Evolutionary conservation across 352 stramenopile species (phyloP).

Genomic region (Aphanomyces cochlioides): DNA sequence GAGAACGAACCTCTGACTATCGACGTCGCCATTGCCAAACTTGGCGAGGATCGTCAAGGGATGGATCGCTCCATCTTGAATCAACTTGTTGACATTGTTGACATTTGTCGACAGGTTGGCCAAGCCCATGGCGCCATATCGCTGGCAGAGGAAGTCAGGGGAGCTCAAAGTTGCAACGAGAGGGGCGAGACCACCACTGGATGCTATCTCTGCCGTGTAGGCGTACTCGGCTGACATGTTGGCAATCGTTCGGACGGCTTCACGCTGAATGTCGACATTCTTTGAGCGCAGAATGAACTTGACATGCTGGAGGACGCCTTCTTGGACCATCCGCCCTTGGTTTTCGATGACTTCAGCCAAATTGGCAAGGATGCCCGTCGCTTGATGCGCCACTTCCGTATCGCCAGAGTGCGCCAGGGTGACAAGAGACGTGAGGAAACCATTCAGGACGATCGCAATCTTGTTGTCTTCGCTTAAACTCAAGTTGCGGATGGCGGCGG

Average conservation of each 20-base stretch:
- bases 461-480: constrained; percentile 92
- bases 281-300: constrained; percentile 93
- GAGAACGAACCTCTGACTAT: constrained; percentile 67
- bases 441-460: constrained; percentile 85
- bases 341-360: constrained; percentile 93
- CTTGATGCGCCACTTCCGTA: constrained; percentile 87
- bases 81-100: constrained; percentile 86
- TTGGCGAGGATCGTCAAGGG: constrained; percentile 83
- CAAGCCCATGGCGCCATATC: constrained; percentile 93
- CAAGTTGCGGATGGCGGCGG: constrained; percentile 88
- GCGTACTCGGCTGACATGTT: constrained; percentile 95
- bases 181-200: constrained; percentile 82
- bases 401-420: constrained; percentile 88
- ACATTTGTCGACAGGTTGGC: constrained; percentile 93
- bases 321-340: constrained; percentile 92
- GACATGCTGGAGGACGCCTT: constrained; percentile 93
- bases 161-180: constrained; percentile 87
- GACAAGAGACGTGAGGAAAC: constrained; percentile 77
- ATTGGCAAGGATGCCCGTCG: constrained; percentile 89
- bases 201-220: constrained; percentile 90
- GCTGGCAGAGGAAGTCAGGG: constrained; percentile 89
- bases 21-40: constrained; percentile 83
- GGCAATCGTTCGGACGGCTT: constrained; percentile 90
- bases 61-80: constrained; percentile 86
- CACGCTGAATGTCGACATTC: constrained; percentile 90